Evolutionary conservation across 169 alveolate species (phyloP).

Genomic region (Theileria annulata): DNA sequence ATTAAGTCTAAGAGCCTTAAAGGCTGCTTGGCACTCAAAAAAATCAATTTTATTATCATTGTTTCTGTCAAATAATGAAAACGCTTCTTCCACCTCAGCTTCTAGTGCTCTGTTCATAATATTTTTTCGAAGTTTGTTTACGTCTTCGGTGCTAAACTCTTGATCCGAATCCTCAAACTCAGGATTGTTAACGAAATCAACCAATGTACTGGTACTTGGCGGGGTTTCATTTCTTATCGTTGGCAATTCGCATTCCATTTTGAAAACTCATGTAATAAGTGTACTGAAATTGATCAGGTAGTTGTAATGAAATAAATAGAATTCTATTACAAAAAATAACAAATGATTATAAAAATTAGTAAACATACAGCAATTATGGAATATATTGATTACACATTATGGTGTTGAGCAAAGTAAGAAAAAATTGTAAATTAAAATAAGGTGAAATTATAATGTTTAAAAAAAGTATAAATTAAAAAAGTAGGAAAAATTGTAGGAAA

Average conservation of each 20-base stretch:
- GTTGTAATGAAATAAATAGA: background rate
- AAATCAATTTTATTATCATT: constrained; percentile 40
- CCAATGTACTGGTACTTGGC: constrained; percentile 12
- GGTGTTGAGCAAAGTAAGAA: background rate
- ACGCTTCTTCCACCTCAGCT: constrained; percentile 62
- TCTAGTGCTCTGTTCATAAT: constrained; percentile 55
- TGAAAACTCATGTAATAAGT: background rate
- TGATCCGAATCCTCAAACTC: constrained; percentile 50
- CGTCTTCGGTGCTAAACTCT: constrained; percentile 18
- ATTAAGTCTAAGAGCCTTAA: constrained; percentile 61
- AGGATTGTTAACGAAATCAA: constrained; percentile 12
- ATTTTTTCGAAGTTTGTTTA: constrained; percentile 35
- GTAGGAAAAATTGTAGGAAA: background rate
- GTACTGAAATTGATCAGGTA: background rate
- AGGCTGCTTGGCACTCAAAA: constrained; percentile 68
- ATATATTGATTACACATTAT: background rate
- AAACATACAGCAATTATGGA: background rate
- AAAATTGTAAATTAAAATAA: too few relatives aligned
- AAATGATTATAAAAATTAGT: background rate
- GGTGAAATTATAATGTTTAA: background rate
- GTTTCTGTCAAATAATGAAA: constrained; percentile 52
- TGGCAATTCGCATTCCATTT: background rate
- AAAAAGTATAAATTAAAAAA: too few relatives aligned
- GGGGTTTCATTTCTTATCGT: background rate
- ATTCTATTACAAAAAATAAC: background rate